Percentiles rank a stretch among this genome's conserved stretches.
Conservation (phyloP, 257 asterid species). For the Echites panduratus region DNA sequence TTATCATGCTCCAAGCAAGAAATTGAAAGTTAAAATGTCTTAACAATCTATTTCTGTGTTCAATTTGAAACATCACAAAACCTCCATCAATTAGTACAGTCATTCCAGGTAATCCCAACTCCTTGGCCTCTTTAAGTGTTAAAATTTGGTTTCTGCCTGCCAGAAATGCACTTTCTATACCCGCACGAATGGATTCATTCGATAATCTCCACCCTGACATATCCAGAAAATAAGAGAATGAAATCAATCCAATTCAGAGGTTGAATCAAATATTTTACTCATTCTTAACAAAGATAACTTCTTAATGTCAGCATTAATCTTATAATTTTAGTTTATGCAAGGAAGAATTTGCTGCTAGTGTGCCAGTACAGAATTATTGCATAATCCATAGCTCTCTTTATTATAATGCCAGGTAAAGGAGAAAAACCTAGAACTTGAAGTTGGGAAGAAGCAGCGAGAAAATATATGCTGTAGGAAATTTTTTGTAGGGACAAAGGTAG, state of each 20-base stretch:
- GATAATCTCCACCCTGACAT: conserved; percentile 71
- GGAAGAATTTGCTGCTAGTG: background rate
- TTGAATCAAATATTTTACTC: background rate
- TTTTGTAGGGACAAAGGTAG: background rate
- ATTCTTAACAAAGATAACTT: background rate
- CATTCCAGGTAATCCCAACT: conserved; percentile 59
- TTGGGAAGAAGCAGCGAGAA: background rate
- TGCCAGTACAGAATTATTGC: background rate
- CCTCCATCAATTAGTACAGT: conserved; percentile 89
- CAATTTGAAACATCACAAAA: conserved; percentile 21
- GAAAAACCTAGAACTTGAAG: background rate
- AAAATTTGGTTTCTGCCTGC: conserved; percentile 81
- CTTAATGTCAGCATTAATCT: background rate
- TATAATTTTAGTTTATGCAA: background rate
- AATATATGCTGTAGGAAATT: background rate
- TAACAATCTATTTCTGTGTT: background rate
- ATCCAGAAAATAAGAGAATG: conserved; percentile 11
- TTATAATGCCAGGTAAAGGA: background rate
- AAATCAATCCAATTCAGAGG: background rate
- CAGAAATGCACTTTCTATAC: conserved; percentile 64
- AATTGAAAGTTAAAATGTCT: background rate
- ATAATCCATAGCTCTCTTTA: background rate
- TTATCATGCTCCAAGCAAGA: conserved; percentile 3
- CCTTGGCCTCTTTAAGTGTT: conserved; percentile 55
- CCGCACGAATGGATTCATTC: conserved; percentile 59